These are phyloP conservation scores for Cytospora piceae DNA, from an alignment of 2,329 filamentous ascomycete species.

Conservation along the genomic window DNA sequence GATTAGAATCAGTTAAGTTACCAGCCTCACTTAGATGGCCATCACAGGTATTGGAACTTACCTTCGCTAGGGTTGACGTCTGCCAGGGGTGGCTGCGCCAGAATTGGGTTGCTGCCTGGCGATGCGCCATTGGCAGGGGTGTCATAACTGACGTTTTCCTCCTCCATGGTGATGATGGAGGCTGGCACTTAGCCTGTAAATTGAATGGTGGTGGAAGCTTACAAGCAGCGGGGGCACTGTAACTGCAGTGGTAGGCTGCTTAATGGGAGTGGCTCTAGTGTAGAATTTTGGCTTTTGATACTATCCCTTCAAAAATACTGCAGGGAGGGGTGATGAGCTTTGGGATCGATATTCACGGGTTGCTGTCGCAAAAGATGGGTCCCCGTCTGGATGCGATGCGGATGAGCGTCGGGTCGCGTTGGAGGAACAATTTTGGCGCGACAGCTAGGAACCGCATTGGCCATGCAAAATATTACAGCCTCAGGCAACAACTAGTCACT, in stretches of 20 bases:
- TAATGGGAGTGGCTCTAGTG: not conserved
- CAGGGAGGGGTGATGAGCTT: slow-evolving; percentile 15
- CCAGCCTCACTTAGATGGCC: not conserved
- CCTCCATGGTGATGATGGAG: slow-evolving; percentile 56
- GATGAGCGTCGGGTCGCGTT: slow-evolving; percentile 26
- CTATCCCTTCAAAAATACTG: not conserved
- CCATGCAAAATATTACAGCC: slow-evolving; percentile 26
- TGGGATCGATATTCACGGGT: slow-evolving; percentile 20
- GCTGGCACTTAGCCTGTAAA: slow-evolving; percentile 31
- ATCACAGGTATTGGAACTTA: slow-evolving; percentile 37
- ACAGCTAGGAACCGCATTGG: slow-evolving; percentile 19
- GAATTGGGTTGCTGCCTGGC: slow-evolving; percentile 58
- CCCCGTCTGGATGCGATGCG: slow-evolving; percentile 22
- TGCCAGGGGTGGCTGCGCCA: slow-evolving; percentile 57
- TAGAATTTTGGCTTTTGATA: not conserved
- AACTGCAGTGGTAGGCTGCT: slow-evolving; percentile 26
- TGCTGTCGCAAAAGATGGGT: slow-evolving; percentile 30
- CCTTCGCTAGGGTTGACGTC: slow-evolving; percentile 52
- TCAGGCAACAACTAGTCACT: slow-evolving; percentile 18
- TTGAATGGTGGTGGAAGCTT: slow-evolving; percentile 4
- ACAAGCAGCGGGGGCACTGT: slow-evolving; percentile 16
- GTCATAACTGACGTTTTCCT: slow-evolving; percentile 58
- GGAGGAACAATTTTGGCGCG: slow-evolving; percentile 28
- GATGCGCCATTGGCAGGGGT: slow-evolving; percentile 61
- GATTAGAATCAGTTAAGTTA: slow-evolving; percentile 3